These are phyloP conservation scores for Wickerhamiella alocasiicola DNA, from an alignment of 805 yeast species.

Conservation along the genomic window DNA sequence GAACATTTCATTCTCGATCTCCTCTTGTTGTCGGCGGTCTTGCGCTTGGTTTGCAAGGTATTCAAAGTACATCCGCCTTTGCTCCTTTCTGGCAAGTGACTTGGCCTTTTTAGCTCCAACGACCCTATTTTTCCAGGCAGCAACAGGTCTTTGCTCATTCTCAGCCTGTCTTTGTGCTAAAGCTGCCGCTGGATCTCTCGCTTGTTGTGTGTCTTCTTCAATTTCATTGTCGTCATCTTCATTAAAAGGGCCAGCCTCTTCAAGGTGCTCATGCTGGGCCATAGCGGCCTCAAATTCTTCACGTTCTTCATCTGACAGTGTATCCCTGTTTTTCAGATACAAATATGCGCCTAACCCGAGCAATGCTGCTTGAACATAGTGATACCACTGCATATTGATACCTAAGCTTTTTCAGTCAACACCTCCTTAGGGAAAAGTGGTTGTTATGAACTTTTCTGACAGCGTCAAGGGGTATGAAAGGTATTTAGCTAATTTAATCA, in stretches of 20 bases:
- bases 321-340: neutral
- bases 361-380: constrained; percentile 3
- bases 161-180: constrained; percentile 14
- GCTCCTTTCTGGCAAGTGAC: constrained; percentile 25
- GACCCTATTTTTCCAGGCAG: constrained; percentile 20
- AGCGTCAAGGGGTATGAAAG: no score
- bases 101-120: constrained; percentile 28
- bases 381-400: constrained; percentile 10
- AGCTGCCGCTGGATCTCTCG: constrained; percentile 14
- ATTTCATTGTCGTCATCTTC: constrained; percentile 14
- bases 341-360: constrained; percentile 3
- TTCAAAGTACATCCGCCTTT: constrained; percentile 26
- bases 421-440: no score
- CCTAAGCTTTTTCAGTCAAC: neutral
- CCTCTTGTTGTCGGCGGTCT: constrained; percentile 18
- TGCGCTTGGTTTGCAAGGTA: constrained; percentile 25
- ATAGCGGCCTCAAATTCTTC: constrained; percentile 7
- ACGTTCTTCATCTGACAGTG: constrained; percentile 3
- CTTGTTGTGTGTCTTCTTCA: constrained; percentile 12
- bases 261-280: constrained; percentile 2
- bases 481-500: no score
- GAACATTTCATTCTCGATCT: constrained; percentile 22
- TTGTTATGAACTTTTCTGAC: no score
- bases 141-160: constrained; percentile 13
- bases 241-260: neutral